Base-by-base conservation (phyloP, 352 stramenopile species). In the Phytophthora palmivora region DNA sequence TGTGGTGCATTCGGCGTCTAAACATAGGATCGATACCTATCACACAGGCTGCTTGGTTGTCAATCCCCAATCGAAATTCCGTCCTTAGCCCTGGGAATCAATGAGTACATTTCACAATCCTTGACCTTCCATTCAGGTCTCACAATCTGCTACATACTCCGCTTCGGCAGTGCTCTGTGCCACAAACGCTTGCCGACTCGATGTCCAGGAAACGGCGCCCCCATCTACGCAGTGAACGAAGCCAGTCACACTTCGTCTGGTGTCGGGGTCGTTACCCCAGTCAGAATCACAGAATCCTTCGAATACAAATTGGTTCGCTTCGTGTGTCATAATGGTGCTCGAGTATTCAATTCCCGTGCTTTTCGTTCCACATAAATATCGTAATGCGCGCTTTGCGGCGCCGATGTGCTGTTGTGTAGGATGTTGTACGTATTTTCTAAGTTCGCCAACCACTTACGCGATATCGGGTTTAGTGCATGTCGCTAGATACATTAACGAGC, bases 401-500 rank as follows among this genome's bases (percentile, higher is more conserved):
- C 8, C n/a, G n/a, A n/a, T n/a, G n/a, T n/a, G n/a, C n/a, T n/a
- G n/a, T n/a, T n/a, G n/a, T n/a, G n/a, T n/a, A 32, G 53, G 48
- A 6, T 24, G 6, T 32, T 47, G 28, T 0, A 78, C 60, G 19
- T 58, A 72, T n/a, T 55, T 16, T 14, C 70, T 74, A 10, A 74
- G 19, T 16, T 75, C 57, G 0, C 51, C 59, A 1, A 78, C 16
- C 7, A 38, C 53, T 44, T 58, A 78, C 3, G 65, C 59, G 0
- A 72, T 18, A 24, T 74, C 70, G 5, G 61, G 48, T 6, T 42
- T 56, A 11, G 52, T 76, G 24, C 45, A 57, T 10, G 71, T 73
- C 0, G 56, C 57, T 12, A 76, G 42, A 34, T 76, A 76, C 70
- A 79, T 70, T 4, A 70, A 37, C 37, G 48, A 62, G 10, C 53